Base-by-base conservation (phyloP, 306 rosid genomes). In the Bauhinia variegata region DNA sequence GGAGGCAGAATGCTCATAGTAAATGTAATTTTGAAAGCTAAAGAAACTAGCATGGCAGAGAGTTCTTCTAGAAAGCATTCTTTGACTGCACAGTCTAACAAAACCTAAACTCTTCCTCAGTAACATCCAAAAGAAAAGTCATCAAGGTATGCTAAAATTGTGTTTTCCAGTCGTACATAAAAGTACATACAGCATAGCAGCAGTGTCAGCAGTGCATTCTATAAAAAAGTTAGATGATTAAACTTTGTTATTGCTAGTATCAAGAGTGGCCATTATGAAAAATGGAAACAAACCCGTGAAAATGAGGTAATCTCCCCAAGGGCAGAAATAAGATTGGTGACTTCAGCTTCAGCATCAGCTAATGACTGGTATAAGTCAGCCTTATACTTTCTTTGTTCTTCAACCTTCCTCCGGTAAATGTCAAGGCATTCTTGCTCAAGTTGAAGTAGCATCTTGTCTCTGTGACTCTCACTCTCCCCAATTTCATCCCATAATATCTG, bases 401-500 rank as follows among this genome's bases (percentile, higher is more conserved):
- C 96, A 28, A 92, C 96, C 79, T 82, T 92, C 63, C 68, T 80
- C 17, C 86, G 83, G 78, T 92, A 92, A 52, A 92, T 89, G 43
- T 89, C 81, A 16, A 87, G 96, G 74, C 98, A 92, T 47, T 89
- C 96, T 73, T 89, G 91, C 88, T 92, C 96, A 14, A 92, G 87
- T 79, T 92, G 91, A 43, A 89, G 86, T 60, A 92, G 96, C 96
- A 78, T 86, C 75, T 67, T 77, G 75, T 92, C 98, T 68, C 96
- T 84, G 63, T 89, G 88, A 3, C 61, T 64, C 14, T 92, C 88
- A 72, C 78, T 75, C 70, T 92, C 98, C 61, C 98, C 96, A 78
- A 92, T 88, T 87, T 92, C 96, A 80, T 89, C 91, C 98, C 98
- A 92, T 79, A 92, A 77, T 19, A 76, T 72, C 96, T 92, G 49